Base-by-base conservation (phyloP, 257 asterid genomes). In the Misopates orontium region DNA sequence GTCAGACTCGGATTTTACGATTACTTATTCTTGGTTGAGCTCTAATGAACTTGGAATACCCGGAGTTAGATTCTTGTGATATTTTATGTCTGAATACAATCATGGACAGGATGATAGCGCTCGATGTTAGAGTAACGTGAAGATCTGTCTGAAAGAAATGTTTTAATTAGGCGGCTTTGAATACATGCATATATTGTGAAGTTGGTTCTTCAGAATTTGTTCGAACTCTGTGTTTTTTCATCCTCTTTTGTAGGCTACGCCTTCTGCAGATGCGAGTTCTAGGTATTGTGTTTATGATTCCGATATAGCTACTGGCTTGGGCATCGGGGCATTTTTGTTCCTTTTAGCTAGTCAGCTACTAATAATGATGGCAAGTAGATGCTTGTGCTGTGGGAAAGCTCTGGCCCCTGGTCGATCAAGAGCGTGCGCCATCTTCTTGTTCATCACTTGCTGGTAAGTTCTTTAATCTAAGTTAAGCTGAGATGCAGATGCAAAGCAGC, bases 371-470 rank as follows among this genome's bases (percentile, higher is more conserved):
- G 89, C 78, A 8, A 88, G 78, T 28, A 80, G 77, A 67, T 88
- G 96, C 69, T 67, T 91, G 74, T 91, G 96, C 88, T 88, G 90
- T 60, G 97, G 96, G 57, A 78, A 78, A 75, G 83, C 93, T n/a
- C 78, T 88, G 49, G 73, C 64, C 8, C 96, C 97, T 19, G 85
- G 96, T 44, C 75, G 85, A 32, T 73, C 88, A 18, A 83, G 97
- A 82, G 68, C 80, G 25, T 83, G 93, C 85, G 87, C 97, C 1
- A 74, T 86, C 21, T 56, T 82, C 75, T 76, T 85, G 24, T 88
- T 91, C 83, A 84, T 88, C 85, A 70, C 81, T 66, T 86, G 95
- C 82, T 91, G 96, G 96, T 86, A 81, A 10, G 56, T 75, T n/a
- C n/a, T 60, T 24, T 59, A 23, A 12, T 25, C 52, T 19, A 21